A percentile compares a stretch with the other conserved stretches of the same genome.
These are phyloP conservation scores for Xylaria grammica DNA, from an alignment of 495 filamentous ascomycete genomes.

Conservation along the genomic window DNA sequence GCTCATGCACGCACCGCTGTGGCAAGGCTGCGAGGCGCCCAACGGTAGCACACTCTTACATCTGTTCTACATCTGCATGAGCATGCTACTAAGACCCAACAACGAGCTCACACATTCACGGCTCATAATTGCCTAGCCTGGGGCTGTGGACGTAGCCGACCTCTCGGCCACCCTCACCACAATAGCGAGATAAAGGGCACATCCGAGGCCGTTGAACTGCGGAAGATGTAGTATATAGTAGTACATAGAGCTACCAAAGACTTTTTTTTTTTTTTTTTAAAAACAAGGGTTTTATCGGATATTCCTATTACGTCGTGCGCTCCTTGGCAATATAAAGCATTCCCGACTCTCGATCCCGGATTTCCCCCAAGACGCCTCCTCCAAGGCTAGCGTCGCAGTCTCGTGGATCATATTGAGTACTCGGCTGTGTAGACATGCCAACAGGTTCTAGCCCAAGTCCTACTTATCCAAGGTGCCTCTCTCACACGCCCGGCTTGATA, in stretches of 20 bases:
- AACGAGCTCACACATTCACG: neutral
- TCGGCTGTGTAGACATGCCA: neutral
- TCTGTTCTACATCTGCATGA: constrained; percentile 16
- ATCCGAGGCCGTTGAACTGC: too few species aligned
- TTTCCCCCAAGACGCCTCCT: constrained; percentile 1
- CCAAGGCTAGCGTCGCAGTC: neutral
- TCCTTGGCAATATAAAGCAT: neutral
- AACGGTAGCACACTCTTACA: constrained; percentile 2
- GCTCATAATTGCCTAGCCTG: neutral
- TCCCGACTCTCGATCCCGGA: neutral
- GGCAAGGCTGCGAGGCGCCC: constrained; percentile 18
- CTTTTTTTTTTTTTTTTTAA: too few species aligned
- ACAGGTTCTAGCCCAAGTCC: neutral
- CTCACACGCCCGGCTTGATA: constrained; percentile 3
- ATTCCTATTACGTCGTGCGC: too few species aligned
- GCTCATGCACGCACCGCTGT: neutral
- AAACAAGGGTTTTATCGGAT: too few species aligned
- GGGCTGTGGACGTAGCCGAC: neutral
- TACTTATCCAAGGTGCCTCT: constrained; percentile 2
- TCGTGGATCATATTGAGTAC: constrained; percentile 14
- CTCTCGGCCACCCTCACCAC: too few species aligned
- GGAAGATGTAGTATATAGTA: too few species aligned
- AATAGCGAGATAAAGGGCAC: too few species aligned
- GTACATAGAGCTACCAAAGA: too few species aligned
- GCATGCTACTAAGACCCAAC: neutral